Conservation (phyloP, 495 filamentous ascomycete species). For the Aspergillus diversus region DNA sequence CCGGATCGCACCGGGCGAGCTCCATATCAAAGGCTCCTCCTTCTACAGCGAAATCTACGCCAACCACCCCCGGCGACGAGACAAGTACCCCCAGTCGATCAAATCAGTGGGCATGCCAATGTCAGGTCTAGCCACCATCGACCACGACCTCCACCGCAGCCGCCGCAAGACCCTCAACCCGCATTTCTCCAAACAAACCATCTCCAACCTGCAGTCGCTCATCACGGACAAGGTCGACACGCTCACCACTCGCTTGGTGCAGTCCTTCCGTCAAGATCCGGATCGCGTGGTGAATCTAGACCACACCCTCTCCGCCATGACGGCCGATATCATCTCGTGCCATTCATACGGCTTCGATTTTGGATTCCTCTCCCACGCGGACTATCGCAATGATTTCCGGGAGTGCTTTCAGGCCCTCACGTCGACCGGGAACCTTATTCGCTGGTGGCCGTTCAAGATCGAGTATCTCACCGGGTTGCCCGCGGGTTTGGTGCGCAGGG, state of each 20-base stretch:
- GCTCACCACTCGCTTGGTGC: constrained; percentile 39
- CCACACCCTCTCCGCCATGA: constrained; percentile 42
- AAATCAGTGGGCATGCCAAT: constrained; percentile 25
- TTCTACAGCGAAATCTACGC: constrained; percentile 47
- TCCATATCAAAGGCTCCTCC: constrained; percentile 43
- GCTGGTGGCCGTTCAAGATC: no score
- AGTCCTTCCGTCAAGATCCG: constrained; percentile 20
- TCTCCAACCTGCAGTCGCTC: constrained; percentile 44
- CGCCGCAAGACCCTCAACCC: constrained; percentile 48
- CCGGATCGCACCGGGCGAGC: constrained; percentile 42
- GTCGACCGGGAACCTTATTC: not conserved
- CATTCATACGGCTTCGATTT: constrained; percentile 46
- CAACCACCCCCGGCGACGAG: constrained; percentile 27
- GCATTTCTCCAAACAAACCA: constrained; percentile 58
- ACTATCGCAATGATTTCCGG: not conserved
- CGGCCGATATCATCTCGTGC: constrained; percentile 46
- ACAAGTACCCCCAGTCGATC: constrained; percentile 40
- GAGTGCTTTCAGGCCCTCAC: not conserved
- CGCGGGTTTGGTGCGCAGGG: no score
- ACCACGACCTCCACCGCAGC: constrained; percentile 49
- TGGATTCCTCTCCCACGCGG: constrained; percentile 29
- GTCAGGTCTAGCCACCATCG: constrained; percentile 48
- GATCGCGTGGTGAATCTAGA: constrained; percentile 32
- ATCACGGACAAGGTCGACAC: constrained; percentile 47
- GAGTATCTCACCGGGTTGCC: no score